Evolutionary conservation across 2,329 filamentous ascomycete genomes (phyloP).

Genomic region (Stemphylium lycopersici): DNA sequence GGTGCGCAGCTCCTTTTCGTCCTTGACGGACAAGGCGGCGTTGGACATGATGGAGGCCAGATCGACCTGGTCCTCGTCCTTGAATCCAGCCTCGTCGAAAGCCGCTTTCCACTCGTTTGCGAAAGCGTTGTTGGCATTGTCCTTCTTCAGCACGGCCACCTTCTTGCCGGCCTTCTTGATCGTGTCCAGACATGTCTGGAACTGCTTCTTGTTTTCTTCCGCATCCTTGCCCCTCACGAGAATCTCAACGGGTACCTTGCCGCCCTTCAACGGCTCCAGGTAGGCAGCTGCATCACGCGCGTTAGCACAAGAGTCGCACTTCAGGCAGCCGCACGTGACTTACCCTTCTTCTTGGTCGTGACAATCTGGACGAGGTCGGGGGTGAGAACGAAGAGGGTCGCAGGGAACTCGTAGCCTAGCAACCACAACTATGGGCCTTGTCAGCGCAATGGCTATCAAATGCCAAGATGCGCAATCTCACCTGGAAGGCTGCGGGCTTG

Average conservation of each 20-base stretch:
- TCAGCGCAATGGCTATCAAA: slow-evolving; percentile 27
- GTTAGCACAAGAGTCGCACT: slow-evolving; percentile 20
- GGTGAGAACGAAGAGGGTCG: slow-evolving; percentile 92
- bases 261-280: slow-evolving; percentile 87
- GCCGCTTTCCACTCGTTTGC: slow-evolving; percentile 94
- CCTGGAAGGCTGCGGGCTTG: slow-evolving; percentile 97
- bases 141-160: slow-evolving; percentile 84
- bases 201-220: slow-evolving; percentile 88
- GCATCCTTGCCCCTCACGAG: slow-evolving; percentile 90
- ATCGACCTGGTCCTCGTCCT: slow-evolving; percentile 88
- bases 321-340: slow-evolving; percentile 5
- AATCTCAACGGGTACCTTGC: slow-evolving; percentile 90
- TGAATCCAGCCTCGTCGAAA: slow-evolving; percentile 73
- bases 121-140: slow-evolving; percentile 84
- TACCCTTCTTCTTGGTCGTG: slow-evolving; percentile 97
- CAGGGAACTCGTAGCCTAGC: slow-evolving; percentile 96
- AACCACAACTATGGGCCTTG: slow-evolving; percentile 80
- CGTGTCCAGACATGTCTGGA: slow-evolving; percentile 79
- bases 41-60: slow-evolving; percentile 81
- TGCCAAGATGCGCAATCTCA: slow-evolving; percentile 54
- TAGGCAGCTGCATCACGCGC: slow-evolving; percentile 75
- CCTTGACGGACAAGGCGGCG: slow-evolving; percentile 87
- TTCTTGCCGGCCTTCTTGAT: slow-evolving; percentile 93
- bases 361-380: slow-evolving; percentile 87
- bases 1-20: slow-evolving; percentile 89